Evolutionary conservation across 768 basidiomycete species (phyloP).

Genomic region (Hygrocybe coccinea): DNA sequence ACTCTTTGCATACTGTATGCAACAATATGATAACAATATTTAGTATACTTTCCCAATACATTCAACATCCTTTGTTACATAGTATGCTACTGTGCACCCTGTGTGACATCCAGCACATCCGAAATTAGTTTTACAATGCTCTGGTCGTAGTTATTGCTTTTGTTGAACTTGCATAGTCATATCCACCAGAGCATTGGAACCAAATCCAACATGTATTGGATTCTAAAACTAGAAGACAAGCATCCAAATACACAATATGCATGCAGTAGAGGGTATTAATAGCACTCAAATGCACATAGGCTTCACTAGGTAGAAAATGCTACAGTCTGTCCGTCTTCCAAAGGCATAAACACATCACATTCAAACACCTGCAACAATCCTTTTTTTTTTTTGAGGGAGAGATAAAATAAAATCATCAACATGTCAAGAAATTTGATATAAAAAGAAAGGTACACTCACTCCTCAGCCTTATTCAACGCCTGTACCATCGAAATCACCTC

Average conservation of each 20-base stretch:
- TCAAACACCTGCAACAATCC: slow-evolving; percentile 59
- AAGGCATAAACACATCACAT: slow-evolving; percentile 1
- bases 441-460: slow-evolving; percentile 48
- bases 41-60: too few species aligned
- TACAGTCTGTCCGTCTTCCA: slow-evolving; percentile 27
- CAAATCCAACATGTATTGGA: not conserved
- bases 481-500: slow-evolving; percentile 91
- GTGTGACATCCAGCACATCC: too few species aligned
- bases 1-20: too few species aligned
- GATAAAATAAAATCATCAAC: slow-evolving; percentile 13
- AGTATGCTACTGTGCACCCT: too few species aligned
- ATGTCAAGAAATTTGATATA: not conserved
- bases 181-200: too few species aligned
- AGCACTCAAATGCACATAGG: slow-evolving; percentile 6
- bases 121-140: too few species aligned
- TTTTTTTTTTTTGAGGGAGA: too few species aligned
- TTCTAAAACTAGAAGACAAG: not conserved
- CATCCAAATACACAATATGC: not conserved
- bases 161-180: too few species aligned
- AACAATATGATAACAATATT: too few species aligned
- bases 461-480: slow-evolving; percentile 95
- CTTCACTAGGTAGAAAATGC: slow-evolving; percentile 3
- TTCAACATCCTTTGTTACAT: too few species aligned
- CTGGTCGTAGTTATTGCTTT: too few species aligned
- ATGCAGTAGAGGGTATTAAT: slow-evolving; percentile 28